Conservation (phyloP, 768 basidiomycete genomes). For the Pholiota microspora region DNA sequence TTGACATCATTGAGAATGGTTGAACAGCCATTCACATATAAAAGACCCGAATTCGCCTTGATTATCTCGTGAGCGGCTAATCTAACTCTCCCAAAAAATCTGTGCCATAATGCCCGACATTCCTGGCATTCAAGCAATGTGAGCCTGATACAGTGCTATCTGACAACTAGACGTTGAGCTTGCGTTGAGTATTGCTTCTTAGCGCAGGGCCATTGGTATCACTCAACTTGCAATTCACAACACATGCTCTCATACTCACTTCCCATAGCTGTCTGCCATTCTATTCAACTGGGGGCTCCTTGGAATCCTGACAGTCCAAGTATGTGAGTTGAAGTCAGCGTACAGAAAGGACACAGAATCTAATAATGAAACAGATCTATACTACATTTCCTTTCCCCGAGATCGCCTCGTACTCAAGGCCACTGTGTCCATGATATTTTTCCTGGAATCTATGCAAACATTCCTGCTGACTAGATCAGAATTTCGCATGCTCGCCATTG, state of each 20-base stretch:
- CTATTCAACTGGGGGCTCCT: constrained; percentile 4
- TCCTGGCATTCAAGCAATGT: neutral
- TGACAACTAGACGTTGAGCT: too few species aligned
- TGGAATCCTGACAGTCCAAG: constrained; percentile 1
- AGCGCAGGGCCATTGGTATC: neutral
- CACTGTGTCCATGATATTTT: neutral
- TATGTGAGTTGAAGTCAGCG: neutral
- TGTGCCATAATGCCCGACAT: neutral
- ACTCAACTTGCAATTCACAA: too few species aligned
- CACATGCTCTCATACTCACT: too few species aligned
- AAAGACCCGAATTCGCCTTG: neutral
- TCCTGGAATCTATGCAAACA: constrained; percentile 4
- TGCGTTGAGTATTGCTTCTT: neutral
- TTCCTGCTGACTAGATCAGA: constrained; percentile 2
- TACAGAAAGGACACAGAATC: neutral
- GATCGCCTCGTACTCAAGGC: neutral
- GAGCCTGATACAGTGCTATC: neutral
- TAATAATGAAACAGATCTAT: neutral
- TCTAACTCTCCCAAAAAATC: neutral
- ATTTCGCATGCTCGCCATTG: neutral
- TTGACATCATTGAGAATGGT: neutral
- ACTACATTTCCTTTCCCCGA: neutral
- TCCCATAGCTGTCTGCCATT: constrained; percentile 1
- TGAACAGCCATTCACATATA: neutral
- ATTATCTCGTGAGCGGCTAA: too few species aligned